Evolutionary conservation across 345 rosid species (phyloP), one percentile per base, ranked within the genome.

Genomic region (Alliaria petiolata): DNA sequence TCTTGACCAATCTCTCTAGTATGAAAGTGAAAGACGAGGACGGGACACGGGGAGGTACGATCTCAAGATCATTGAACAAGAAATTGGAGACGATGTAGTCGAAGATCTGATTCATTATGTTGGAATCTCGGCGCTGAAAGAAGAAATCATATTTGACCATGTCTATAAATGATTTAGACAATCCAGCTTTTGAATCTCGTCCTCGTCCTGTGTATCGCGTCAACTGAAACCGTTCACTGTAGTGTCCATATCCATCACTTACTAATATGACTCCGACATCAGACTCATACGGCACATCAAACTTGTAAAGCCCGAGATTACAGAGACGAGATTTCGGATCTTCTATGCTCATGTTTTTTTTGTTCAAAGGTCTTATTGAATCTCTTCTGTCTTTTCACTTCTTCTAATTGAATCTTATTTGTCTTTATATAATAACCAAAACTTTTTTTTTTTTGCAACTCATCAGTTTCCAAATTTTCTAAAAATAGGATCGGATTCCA

Each of bases 21-120:
- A 0, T 69, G 17, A n/a, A 35, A 4, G 45, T 57, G 66, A 58
- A 70, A 46, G 50, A 70, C 39, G 6, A 70, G 74, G 14, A 59
- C 66, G 0, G 49, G 59, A 58, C 49, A 70, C 0, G 66, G 0
- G 66, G 58, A 15, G 58, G 58, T 36, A 59, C 66, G 26, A 25
- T 14, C 8, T 38, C 45, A 35, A 58, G 58, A 47, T 58, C 58
- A 31, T 69, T 58, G 49, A 69, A 69, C 0, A 4, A 57, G 11
- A 69, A 58, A 5, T 58, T 46, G 1, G 65, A 35, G 47, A 8
- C 49, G 0, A 57, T 22, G 7, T 35, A 58, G 39, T 25, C 7
- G 6, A 59, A 36, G 9, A 58, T 58, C 1, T 69, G 58, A 7
- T 43, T 68, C 5, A 0, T 1, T 31, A 68, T 14, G 64, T 30